Base-by-base conservation (phyloP, 768 basidiomycete genomes). In the Mycena vulgaris region DNA sequence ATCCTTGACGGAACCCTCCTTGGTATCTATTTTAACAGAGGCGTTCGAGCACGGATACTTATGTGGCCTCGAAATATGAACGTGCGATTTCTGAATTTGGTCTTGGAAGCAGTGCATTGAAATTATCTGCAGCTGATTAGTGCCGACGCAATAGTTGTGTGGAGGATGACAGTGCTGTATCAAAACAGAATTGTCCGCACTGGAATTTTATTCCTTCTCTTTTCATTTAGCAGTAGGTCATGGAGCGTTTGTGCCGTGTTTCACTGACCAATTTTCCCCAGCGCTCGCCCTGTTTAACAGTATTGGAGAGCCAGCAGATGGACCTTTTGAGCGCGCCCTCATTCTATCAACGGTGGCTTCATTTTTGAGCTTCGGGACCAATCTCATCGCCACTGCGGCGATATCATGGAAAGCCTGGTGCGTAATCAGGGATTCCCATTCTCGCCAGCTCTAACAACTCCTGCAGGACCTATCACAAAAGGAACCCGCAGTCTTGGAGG, bases 81-180 rank as follows among this genome's bases (percentile, higher is more conserved):
- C 13, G 33, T 35, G 33, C 33, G 33, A 35, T 35, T 35, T 35
- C 33, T 6, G 33, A 35, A 35, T 35, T 35, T 6, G 6, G 33
- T 35, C 33, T 35, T 35, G 7, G 33, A 35, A 13, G 33, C 33
- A 35, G 33, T 13, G 33, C 9, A 21, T 49, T 16, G 2, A 57
- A 48, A 19, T 49, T n/a, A 35, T 37, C 37, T 39, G 28, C 30
- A 66, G 65, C 16, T 66, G 3, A 66, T 66, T n/a, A 30, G 16
- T 23, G 65, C 65, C 30, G 65, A 66, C 27, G 56, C 56, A 27
- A 66, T 66, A 39, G 65, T 66, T 14, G 65, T 66, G 35, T 66
- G 65, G 65, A 49, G 65, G 37, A 66, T 66, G 65, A 51, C 28
- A 42, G 65, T 66, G 21, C 57, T 66, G 27, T 66, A 66, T 59